Evolutionary conservation across 2,329 filamentous ascomycete species (phyloP), one percentile per base, ranked within the genome.

Genomic region (Magnaporthiopsis incrustans): DNA sequence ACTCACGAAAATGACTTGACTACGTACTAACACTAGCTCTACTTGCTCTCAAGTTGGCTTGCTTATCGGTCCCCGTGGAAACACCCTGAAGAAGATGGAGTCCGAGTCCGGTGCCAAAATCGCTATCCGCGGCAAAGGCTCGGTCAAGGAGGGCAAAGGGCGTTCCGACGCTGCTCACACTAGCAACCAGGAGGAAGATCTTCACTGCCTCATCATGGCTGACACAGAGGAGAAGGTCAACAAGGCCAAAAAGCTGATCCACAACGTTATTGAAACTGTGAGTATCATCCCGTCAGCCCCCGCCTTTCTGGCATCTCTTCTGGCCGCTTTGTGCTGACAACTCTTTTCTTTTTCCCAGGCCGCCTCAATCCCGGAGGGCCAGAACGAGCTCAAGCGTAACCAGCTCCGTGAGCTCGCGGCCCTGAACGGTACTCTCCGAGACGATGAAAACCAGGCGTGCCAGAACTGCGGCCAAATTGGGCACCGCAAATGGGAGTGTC

Each of bases 1-100:
- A 69, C 69, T 69, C 68, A 68, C 18, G 25, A 32, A 69, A 73
- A 73, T 74, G 73, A 68, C 70, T 72, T 73, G 70, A 73, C 76
- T 75, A 75, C 72, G 77, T 77, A 96, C 93, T 97, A 96, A 99
- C 92, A 91, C 87, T 90, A 93, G 90, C 86, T 90, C 82, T 87
- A 80, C 82, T 83, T 82, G 38, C 78, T 85, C 85, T 89, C 88
- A 97, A 99, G 95, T 99, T 87, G 95, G 95, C 80, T 89, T 99
- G 86, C 92, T 99, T 79, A 99, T 99, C 88, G 95, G 95, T 80
- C 95, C 95, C 80, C 95, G 95, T 94, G 95, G 95, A 80, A 99
- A 99, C 78, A 99, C 95, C 71, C 82, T 99, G 75, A 99, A 99
- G 83, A 99, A 97, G 79, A 99, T 99, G 95, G 95, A 99, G 78